A percentile compares a stretch with the other conserved stretches of the same genome.
Conservation (phyloP, 208 protist species). For the Leishmania aethiopica region DNA sequence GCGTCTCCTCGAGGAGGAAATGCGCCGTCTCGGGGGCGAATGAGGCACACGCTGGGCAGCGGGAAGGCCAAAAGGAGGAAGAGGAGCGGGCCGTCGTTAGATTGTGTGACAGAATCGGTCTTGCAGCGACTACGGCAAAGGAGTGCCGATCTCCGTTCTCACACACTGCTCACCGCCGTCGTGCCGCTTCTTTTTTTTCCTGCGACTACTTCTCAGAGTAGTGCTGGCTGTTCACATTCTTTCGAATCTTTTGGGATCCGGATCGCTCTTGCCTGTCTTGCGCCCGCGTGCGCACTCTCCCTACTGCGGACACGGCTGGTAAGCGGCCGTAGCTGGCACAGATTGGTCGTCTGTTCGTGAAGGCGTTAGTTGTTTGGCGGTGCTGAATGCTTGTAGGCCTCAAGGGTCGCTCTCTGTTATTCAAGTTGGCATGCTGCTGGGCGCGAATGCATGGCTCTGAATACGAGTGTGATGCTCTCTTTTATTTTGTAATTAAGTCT, state of each 20-base stretch:
- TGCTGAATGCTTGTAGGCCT: neutral
- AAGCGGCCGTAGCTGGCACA: neutral
- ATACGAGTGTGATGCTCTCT: no score
- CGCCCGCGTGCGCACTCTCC: neutral
- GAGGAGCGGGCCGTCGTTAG: neutral
- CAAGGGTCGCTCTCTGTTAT: neutral
- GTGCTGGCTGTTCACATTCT: neutral
- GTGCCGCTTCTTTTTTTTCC: neutral
- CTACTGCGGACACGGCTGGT: neutral
- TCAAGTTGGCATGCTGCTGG: no score
- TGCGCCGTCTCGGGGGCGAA: constrained; percentile 46
- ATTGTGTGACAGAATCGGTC: neutral
- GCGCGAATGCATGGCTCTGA: neutral
- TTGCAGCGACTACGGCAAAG: neutral
- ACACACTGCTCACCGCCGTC: no score
- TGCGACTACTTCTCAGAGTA: neutral
- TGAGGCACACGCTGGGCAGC: neutral
- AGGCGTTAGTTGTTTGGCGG: neutral
- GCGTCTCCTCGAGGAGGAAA: constrained; percentile 71
- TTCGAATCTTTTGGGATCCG: neutral
- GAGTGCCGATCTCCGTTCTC: neutral
- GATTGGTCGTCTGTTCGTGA: neutral
- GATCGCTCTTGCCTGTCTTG: neutral
- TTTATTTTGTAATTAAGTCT: neutral
- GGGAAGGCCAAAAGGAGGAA: no score